These are phyloP conservation scores for Phoma herbarum DNA, from an alignment of 2,329 filamentous ascomycete species.

Conservation along the genomic window DNA sequence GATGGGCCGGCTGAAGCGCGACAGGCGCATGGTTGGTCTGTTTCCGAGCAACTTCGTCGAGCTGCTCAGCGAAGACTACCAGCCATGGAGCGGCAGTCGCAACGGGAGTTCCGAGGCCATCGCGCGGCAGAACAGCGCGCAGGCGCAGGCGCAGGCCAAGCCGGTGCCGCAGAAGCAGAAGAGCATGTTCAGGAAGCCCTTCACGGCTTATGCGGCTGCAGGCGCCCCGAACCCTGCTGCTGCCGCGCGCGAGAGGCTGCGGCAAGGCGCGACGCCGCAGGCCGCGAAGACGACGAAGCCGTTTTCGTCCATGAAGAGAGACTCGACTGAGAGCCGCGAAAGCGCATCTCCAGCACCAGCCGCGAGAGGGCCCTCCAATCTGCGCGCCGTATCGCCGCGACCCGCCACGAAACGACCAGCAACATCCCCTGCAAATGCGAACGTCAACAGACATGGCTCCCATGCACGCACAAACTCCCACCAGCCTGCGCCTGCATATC, in stretches of 20 bases:
- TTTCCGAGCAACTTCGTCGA: constrained; percentile 99
- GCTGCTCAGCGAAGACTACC: constrained; percentile 83
- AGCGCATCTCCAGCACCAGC: constrained; percentile 41
- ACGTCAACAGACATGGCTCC: constrained; percentile 36
- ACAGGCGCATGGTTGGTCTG: constrained; percentile 87
- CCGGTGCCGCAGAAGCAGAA: constrained; percentile 58
- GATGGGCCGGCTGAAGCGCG: constrained; percentile 90
- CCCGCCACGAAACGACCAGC: constrained; percentile 45
- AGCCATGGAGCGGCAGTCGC: constrained; percentile 69
- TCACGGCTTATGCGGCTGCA: constrained; percentile 66
- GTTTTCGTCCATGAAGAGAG: constrained; percentile 62
- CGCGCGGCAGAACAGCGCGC: constrained; percentile 61
- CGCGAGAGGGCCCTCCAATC: constrained; percentile 31
- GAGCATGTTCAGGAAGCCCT: constrained; percentile 69
- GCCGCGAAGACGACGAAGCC: constrained; percentile 55
- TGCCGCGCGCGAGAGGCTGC: constrained; percentile 48
- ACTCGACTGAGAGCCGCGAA: constrained; percentile 48
- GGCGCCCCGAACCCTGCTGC: constrained; percentile 54
- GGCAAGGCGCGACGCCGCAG: constrained; percentile 41
- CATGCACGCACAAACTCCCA: constrained; percentile 41
- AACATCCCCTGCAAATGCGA: constrained; percentile 52
- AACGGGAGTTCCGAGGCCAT: constrained; percentile 55
- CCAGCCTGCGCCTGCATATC: constrained; percentile 34
- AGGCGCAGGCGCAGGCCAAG: constrained; percentile 56
- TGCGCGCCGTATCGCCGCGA: constrained; percentile 54